These are phyloP conservation scores for Cokeromyces recurvatus DNA, from an alignment of 371 early-diverging fungal genomes.

Conservation along the genomic window DNA sequence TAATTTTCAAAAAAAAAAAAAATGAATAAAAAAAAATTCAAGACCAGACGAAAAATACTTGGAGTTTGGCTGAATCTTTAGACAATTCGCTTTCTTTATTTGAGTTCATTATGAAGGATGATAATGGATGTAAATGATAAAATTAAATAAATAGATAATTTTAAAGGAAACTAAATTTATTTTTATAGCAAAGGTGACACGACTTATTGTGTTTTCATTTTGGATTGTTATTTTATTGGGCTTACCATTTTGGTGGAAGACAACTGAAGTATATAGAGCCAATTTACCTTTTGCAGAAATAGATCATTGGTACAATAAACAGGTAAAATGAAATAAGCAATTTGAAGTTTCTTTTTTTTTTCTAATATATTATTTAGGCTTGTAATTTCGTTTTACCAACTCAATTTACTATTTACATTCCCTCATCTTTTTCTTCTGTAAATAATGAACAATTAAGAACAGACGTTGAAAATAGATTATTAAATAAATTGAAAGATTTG, in stretches of 20 bases:
- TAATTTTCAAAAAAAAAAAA: too few relatives aligned
- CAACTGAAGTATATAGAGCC: slow-evolving; percentile 88
- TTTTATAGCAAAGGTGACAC: slow-evolving; percentile 18
- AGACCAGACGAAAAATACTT: too few relatives aligned
- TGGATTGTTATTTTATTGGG: slow-evolving; percentile 68
- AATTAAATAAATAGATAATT: too few relatives aligned
- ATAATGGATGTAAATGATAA: too few relatives aligned
- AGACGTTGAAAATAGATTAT: slow-evolving; percentile 5
- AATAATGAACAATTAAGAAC: neutral
- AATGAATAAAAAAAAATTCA: too few relatives aligned
- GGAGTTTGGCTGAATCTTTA: too few relatives aligned
- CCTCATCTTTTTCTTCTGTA: slow-evolving; percentile 1
- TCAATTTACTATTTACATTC: slow-evolving; percentile 14
- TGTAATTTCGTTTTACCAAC: slow-evolving; percentile 25
- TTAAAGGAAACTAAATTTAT: too few relatives aligned
- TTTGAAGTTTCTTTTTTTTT: neutral
- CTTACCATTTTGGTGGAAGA: slow-evolving; percentile 89
- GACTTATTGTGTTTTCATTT: slow-evolving; percentile 49
- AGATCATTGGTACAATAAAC: slow-evolving; percentile 51
- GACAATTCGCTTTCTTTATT: too few relatives aligned
- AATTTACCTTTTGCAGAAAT: slow-evolving; percentile 71
- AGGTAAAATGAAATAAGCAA: slow-evolving; percentile 25
- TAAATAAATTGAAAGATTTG: neutral
- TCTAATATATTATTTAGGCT: slow-evolving; percentile 10
- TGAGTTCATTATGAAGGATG: too few relatives aligned